These are phyloP conservation scores for Gigaspora rosea DNA, from an alignment of 192 early-diverging fungal genomes.

Conservation along the genomic window DNA sequence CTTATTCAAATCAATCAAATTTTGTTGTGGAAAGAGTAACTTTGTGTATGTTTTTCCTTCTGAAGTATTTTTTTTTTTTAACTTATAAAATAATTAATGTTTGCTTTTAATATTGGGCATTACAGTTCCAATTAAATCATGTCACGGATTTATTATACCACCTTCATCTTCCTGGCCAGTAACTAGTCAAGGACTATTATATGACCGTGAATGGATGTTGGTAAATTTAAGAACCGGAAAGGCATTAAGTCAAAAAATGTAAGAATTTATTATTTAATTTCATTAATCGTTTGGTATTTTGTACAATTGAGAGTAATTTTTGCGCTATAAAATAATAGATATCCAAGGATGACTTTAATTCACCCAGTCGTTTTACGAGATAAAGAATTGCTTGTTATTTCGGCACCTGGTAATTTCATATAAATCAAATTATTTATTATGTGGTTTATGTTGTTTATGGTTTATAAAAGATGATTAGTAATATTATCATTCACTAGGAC, in stretches of 20 bases:
- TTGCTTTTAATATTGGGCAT: too few species aligned
- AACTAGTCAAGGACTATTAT: conserved; percentile 52
- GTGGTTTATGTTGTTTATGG: background rate
- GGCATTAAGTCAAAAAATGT: conserved; percentile 71
- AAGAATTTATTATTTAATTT: background rate
- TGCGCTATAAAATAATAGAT: conserved; percentile 21
- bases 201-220: conserved; percentile 70
- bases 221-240: conserved; percentile 50
- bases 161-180: conserved; percentile 54
- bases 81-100: too few species aligned
- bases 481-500: background rate
- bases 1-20: too few species aligned
- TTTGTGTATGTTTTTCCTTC: too few species aligned
- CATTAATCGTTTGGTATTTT: background rate
- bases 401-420: conserved; percentile 34
- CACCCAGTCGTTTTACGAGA: conserved; percentile 47
- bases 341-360: conserved; percentile 66
- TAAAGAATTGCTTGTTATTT: conserved; percentile 47
- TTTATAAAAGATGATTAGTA: background rate
- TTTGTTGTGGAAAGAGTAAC: too few species aligned
- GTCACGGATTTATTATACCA: conserved; percentile 60
- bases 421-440: background rate
- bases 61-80: too few species aligned
- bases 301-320: background rate
- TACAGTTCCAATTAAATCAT: conserved; percentile 80